phyloP scores from a whole-genome alignment of 192 early-diverging fungal genomes.

The Spizellomyces sp. region DNA sequence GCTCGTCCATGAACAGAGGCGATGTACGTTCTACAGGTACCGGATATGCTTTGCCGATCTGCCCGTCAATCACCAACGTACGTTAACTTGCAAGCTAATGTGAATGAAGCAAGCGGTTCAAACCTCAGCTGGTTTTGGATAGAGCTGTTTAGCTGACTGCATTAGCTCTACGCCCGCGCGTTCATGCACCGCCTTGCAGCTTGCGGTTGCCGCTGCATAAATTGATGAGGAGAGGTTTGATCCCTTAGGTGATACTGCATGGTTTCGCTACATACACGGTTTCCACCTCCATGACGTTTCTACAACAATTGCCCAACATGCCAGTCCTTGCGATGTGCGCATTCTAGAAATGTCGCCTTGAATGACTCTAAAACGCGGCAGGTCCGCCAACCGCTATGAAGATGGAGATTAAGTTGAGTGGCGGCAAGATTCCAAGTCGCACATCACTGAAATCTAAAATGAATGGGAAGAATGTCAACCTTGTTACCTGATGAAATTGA shows the following conservation, averaged over 20 bases:
- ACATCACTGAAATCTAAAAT: not conserved
- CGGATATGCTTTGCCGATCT: conserved; percentile 22
- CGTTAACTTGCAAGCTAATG: too few relatives aligned
- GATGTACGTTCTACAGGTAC: conserved; percentile 14
- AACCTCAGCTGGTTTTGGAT: conserved; percentile 8
- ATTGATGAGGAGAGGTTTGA: not conserved
- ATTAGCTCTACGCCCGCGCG: conserved; percentile 9
- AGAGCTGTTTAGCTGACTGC: not conserved
- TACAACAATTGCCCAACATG: not conserved
- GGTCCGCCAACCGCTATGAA: not conserved
- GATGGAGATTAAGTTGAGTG: not conserved
- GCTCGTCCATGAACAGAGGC: conserved; percentile 16
- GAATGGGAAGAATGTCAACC: not conserved
- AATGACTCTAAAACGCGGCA: not conserved
- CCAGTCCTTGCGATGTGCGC: not conserved
- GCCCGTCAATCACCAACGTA: not conserved
- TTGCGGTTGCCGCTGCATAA: conserved; percentile 19
- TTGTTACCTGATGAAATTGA: conserved; percentile 9
- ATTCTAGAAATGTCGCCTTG: conserved; percentile 6
- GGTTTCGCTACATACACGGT: conserved; percentile 11
- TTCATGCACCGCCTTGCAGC: conserved; percentile 7
- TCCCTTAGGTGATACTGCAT: not conserved
- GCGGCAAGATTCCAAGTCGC: not conserved
- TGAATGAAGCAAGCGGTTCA: not conserved
- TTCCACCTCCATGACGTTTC: conserved; percentile 34